Evolutionary conservation across 306 rosid genomes (phyloP), one percentile per base, ranked within the genome.

Genomic region (Pterocarpus santalinus): DNA sequence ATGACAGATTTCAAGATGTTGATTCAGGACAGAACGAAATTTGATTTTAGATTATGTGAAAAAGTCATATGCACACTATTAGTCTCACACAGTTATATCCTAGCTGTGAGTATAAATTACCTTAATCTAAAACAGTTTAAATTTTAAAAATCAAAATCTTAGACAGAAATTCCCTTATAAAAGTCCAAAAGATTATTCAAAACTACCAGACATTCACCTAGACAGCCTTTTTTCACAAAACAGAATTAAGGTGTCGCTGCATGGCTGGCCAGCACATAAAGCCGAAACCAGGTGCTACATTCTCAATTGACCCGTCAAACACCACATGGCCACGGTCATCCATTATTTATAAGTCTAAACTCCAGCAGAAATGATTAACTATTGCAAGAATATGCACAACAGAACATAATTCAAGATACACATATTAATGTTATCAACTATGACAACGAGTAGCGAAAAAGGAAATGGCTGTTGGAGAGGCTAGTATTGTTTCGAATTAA

Each of bases 231-330:
- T 72, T 36, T 35, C 55, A 55, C 5, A 1, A 57, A 38, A 55
- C 68, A 63, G 51, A 67, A 75, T 60, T 46, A 51, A 71, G 72
- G 68, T 76, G 89, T 79, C 67, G 3, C 41, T 65, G 34, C 77
- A 64, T 68, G 56, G 33, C 73, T 91, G 87, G 87, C 51, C 57
- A 75, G 30, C 57, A 41, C 16, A 64, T 56, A 64, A 69, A 72
- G 71, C 65, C 84, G 17, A 79, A 75, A 57, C 86, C 55, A 84
- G 78, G 56, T 80, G 47, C 62, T 43, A 46, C 56, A 46, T 49
- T 4, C 65, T 75, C 75, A 28, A 1, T 79, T 83, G n/a, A 28
- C 80, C 65, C 33, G 69, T 81, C 83, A 84, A 84, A 80, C 74
- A 68, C 76, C 71, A 72, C 68, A 72, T 14, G 28, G 46, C 61